Conservation (phyloP, 192 early-diverging fungal genomes). For the Coemansia sp. region DNA sequence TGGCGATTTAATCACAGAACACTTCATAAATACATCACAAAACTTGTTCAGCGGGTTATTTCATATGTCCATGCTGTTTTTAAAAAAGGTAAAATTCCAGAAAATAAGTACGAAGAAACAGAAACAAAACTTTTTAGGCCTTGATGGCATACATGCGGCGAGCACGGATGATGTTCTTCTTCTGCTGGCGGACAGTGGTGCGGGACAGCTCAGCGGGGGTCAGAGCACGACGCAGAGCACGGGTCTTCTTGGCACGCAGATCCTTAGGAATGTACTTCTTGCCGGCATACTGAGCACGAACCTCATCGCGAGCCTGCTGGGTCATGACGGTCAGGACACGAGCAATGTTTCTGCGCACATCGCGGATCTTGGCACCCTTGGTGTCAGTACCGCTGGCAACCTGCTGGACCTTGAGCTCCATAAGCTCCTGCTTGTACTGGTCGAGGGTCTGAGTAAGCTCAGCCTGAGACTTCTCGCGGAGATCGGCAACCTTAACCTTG, state of each 20-base stretch:
- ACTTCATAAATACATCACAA: no score
- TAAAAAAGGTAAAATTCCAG: not conserved
- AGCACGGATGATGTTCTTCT: conserved; percentile 89
- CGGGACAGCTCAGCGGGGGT: conserved; percentile 74
- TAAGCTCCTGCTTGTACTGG: conserved; percentile 92
- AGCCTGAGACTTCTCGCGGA: conserved; percentile 91
- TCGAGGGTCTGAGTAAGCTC: conserved; percentile 91
- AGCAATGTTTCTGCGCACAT: conserved; percentile 92
- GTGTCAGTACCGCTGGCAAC: conserved; percentile 70
- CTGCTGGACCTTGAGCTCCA: conserved; percentile 93
- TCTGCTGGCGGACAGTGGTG: conserved; percentile 87
- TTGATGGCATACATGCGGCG: conserved; percentile 89
- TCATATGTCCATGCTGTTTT: no score
- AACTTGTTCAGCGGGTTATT: not conserved
- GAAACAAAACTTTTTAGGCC: conserved; percentile 60
- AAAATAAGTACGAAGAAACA: not conserved
- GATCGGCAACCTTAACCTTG: conserved; percentile 89
- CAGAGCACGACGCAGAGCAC: conserved; percentile 95
- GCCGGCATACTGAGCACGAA: conserved; percentile 86
- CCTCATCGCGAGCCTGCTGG: conserved; percentile 87
- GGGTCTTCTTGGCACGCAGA: conserved; percentile 98
- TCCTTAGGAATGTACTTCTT: conserved; percentile 97
- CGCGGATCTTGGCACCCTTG: conserved; percentile 68
- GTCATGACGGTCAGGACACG: conserved; percentile 93
- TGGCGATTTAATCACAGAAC: not conserved